Base-by-base conservation (phyloP, 2,329 filamentous ascomycete species). In the Cladosporium velox region DNA sequence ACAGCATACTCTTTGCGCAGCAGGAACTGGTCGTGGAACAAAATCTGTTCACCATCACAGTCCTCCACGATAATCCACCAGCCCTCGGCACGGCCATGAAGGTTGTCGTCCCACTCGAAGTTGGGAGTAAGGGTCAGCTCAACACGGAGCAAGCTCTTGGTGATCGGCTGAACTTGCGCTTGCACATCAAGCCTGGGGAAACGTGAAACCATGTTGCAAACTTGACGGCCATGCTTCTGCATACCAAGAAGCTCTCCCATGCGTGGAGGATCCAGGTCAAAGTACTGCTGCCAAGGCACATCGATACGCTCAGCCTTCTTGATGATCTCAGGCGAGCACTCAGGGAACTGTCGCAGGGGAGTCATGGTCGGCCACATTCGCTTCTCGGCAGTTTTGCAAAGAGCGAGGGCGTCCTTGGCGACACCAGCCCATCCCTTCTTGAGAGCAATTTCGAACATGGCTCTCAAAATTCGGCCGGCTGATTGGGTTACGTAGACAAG, bases 331-430 rank as follows among this genome's bases (percentile, higher is more conserved):
- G 88, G 84, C 3, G 93, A 88, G 74, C 93, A 97, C 47, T 83
- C 82, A 3, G 90, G 87, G 75, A 99, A 99, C 75, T 99, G 95
- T 64, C 95, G 88, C 35, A 99, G 84, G 12, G 96, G 95, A 44
- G 92, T 92, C 95, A 98, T 99, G 6, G 94, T 98, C 15, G 94
- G 93, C 95, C 95, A 99, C 96, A 99, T 99, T 59, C 96, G 87
- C 84, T 97, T 97, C 82, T 99, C 95, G 0, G 94, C 95, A 92
- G 97, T 98, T 82, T 99, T 99, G 82, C 96, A 99, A 63, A 99
- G 85, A 73, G 97, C 92, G 51, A 99, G 83, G 0, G 95, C 93
- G 68, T 91, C 92, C 81, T 95, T 97, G 10, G 95, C 92, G 3
- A 98, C 95, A 18, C 89, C 90, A 0, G 95, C 88, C 94, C 94